Percentiles rank a stretch among this genome's conserved stretches.
Evolutionary conservation across 306 rosid genomes (phyloP).

Genomic region (Cucurbita pepo): DNA sequence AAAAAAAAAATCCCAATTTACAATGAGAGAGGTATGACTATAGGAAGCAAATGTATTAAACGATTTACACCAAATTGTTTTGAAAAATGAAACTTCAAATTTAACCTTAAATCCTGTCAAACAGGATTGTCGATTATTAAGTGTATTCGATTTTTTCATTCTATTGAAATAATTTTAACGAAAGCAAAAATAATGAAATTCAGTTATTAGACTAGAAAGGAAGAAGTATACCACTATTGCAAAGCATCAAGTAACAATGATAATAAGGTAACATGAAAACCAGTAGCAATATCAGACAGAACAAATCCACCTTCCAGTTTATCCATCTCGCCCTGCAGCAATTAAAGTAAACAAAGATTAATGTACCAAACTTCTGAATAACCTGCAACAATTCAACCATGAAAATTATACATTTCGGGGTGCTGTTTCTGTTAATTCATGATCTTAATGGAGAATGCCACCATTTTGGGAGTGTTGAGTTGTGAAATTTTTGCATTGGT

Average conservation of each 20-base stretch:
- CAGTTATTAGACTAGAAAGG: background rate
- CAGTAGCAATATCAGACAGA: constrained; percentile 63
- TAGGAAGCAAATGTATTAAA: no score
- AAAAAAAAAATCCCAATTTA: no score
- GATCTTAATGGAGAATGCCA: background rate
- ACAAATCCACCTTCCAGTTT: constrained; percentile 88
- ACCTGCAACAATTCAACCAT: background rate
- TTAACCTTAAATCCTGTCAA: background rate
- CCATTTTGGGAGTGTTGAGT: background rate
- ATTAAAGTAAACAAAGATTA: background rate
- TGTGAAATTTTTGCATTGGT: background rate
- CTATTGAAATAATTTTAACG: background rate
- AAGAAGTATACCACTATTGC: constrained; percentile 33
- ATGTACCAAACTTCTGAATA: background rate
- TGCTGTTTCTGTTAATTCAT: background rate
- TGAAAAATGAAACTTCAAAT: background rate
- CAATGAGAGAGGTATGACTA: no score
- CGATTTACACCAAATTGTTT: no score
- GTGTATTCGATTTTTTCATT: background rate
- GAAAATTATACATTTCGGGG: background rate
- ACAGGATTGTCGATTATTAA: background rate
- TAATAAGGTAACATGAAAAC: constrained; percentile 83
- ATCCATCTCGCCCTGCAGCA: constrained; percentile 57
- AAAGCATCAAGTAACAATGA: constrained; percentile 85
- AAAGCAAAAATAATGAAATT: background rate